A percentile compares a stretch with the other conserved stretches of the same genome.
These are phyloP conservation scores for Gyromitra esculenta DNA, from an alignment of 2,329 filamentous ascomycete genomes.

Conservation along the genomic window DNA sequence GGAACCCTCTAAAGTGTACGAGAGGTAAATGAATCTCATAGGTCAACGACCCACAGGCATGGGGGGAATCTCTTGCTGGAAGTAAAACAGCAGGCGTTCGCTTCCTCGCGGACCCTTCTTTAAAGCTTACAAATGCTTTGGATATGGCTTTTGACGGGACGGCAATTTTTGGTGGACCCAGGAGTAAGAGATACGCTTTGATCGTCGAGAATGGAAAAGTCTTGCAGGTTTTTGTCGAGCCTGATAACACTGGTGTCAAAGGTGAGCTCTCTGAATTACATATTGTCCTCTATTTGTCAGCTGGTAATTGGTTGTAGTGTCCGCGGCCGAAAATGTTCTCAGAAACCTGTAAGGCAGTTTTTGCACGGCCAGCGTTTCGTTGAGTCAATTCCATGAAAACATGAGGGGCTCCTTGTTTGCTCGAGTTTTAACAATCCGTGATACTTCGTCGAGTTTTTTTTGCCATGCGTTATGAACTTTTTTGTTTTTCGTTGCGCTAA, in stretches of 20 bases:
- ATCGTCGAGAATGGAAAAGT: slow-evolving; percentile 57
- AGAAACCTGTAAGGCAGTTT: slow-evolving; percentile 11
- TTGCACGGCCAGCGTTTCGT: neutral
- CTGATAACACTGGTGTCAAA: slow-evolving; percentile 57
- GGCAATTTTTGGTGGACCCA: slow-evolving; percentile 56
- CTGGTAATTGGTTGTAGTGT: slow-evolving; percentile 30
- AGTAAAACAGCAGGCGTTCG: slow-evolving; percentile 53
- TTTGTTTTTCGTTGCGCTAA: neutral
- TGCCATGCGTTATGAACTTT: neutral
- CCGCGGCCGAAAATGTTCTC: slow-evolving; percentile 40
- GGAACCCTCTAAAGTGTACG: neutral
- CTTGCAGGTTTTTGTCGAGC: slow-evolving; percentile 55
- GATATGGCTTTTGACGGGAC: slow-evolving; percentile 56
- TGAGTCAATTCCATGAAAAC: neutral
- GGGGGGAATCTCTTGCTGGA: slow-evolving; percentile 54
- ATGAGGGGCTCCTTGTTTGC: neutral
- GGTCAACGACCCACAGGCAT: slow-evolving; percentile 44
- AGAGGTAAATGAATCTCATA: slow-evolving; percentile 21
- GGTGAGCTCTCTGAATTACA: slow-evolving; percentile 47
- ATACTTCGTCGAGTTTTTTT: neutral
- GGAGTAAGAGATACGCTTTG: slow-evolving; percentile 56
- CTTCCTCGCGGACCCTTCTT: slow-evolving; percentile 56
- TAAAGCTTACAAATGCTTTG: slow-evolving; percentile 56
- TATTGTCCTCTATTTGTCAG: neutral
- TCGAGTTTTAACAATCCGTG: neutral